Percentiles rank a stretch among this genome's conserved stretches.
Evolutionary conservation across 257 asterid genomes (phyloP).

Genomic region (Nicotiana benthamiana): DNA sequence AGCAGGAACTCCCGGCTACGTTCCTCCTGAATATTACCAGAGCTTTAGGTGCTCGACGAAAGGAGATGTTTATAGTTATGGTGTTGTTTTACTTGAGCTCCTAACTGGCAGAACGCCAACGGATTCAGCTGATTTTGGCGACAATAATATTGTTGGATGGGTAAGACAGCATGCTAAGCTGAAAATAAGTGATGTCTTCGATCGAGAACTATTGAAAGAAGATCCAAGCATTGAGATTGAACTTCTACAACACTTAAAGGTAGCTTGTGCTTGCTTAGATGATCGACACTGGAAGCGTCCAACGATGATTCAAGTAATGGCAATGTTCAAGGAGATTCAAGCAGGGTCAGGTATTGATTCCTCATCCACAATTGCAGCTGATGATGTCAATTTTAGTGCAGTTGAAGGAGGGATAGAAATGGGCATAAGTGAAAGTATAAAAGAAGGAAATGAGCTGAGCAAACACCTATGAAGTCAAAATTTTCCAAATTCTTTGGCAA

Average conservation of each 20-base stretch:
- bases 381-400: conserved; percentile 31
- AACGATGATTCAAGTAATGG: conserved; percentile 76
- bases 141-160: conserved; percentile 94
- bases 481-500: background rate
- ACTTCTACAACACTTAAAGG: conserved; percentile 61
- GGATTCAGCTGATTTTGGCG: conserved; percentile 84
- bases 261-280: conserved; percentile 74
- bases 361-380: conserved; percentile 39
- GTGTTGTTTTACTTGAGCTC: conserved; percentile 84
- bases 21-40: conserved; percentile 94
- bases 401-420: conserved; percentile 62
- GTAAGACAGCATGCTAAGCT: conserved; percentile 60
- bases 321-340: conserved; percentile 78
- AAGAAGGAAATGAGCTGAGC: conserved; percentile 70
- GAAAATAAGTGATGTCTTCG: conserved; percentile 64
- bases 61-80: conserved; percentile 93
- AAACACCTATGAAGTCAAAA: conserved; percentile 44
- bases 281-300: conserved; percentile 85
- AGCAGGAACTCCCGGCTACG: conserved; percentile 95
- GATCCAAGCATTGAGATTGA: conserved; percentile 68
- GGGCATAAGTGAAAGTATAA: conserved; percentile 81
- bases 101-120: conserved; percentile 81
- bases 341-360: conserved; percentile 67
- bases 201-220: conserved; percentile 49
- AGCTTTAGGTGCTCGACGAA: conserved; percentile 77